phyloP scores from a whole-genome alignment of 78 protist species.

The Dictyostelium brefeldianum region DNA sequence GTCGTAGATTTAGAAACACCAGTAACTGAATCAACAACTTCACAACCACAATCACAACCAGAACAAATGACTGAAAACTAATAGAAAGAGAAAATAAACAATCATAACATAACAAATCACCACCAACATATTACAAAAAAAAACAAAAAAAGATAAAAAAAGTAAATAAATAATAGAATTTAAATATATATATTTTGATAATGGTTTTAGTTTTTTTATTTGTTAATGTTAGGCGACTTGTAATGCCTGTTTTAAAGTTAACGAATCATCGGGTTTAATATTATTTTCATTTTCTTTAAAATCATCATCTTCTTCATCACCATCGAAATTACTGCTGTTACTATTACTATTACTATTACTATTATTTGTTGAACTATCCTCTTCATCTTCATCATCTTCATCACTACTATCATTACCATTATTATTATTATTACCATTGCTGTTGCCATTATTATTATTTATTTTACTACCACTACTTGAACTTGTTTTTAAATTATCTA shows the following conservation, averaged over 20 bases:
- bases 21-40: not conserved
- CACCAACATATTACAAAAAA: not conserved
- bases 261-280: not conserved
- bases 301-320: conserved; percentile 2
- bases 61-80: not conserved
- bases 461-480: not conserved
- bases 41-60: not conserved
- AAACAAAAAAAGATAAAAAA: not conserved
- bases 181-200: not conserved
- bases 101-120: no score
- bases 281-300: not conserved
- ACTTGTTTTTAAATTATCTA: conserved; percentile 16
- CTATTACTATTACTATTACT: not conserved
- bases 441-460: not conserved
- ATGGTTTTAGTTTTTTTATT: not conserved
- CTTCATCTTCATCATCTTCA: not conserved
- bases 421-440: not conserved
- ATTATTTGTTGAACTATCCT: not conserved
- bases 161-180: not conserved
- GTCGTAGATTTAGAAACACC: not conserved
- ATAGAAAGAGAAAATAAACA: no score
- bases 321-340: not conserved
- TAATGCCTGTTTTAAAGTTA: not conserved
- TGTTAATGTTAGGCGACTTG: not conserved
- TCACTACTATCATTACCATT: not conserved